Base-by-base conservation (phyloP, 2,329 filamentous ascomycete genomes). In the Dactylella cylindrospora region DNA sequence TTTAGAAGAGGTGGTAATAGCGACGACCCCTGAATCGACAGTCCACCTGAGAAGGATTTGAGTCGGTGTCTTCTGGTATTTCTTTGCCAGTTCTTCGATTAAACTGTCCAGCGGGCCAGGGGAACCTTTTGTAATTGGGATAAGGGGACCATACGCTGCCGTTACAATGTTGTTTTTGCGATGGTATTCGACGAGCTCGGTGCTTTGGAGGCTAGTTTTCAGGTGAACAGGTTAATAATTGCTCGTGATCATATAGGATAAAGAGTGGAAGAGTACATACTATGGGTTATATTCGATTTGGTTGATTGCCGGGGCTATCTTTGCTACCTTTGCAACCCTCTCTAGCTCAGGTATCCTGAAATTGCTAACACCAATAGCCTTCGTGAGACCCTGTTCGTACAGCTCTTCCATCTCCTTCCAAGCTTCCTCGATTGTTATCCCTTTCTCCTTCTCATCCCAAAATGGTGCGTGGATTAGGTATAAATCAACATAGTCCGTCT, bases 211-310 rank as follows among this genome's bases (percentile, higher is more conserved):
- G 46, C 54, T 60, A 12, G n/a, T 41, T 19, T 23, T 13, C 28
- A 31, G 20, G 12, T 43, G 31, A 41, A 5, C 2, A 8, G 12
- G 13, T 17, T 7, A 15, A 28, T 9, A 8, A 35, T 35, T n/a
- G n/a, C n/a, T n/a, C n/a, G n/a, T n/a, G n/a, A n/a, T 9, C 17
- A 20, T 35, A 17, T 19, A 12, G n/a, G 9, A 6, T 20, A 32
- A n/a, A 15, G 22, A 13, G 7, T 3, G 7, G 15, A 22, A 38
- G 8, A 3, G 12, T 3, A 41, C 38, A 23, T 51, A 60, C 54
- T 88, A 88, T 0, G 87, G 86, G 73, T 93, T 85, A 69, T 81
- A 84, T 75, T 91, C 87, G 70, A 91, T 86, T 77, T 93, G 87
- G 75, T 91, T 90, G 64, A 86, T 79, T 5, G 80, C 83, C 0